phyloP scores from a whole-genome alignment of 257 asterid genomes.

The Nicotiana attenuata region DNA sequence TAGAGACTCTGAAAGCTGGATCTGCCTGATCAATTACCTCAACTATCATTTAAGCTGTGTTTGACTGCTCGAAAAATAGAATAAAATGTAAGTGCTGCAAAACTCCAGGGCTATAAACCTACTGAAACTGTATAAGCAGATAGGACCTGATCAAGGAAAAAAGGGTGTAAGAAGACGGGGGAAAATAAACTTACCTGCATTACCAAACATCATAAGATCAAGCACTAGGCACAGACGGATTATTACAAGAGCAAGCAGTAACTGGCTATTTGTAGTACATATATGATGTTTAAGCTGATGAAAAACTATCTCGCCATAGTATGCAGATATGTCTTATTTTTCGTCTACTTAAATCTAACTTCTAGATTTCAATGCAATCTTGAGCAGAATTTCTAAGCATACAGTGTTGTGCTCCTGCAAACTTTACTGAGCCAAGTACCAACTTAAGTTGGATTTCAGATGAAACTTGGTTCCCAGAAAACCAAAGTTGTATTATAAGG shows the following conservation, averaged over 20 bases:
- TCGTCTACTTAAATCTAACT: background rate
- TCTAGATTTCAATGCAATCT: background rate
- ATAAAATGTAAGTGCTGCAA: background rate
- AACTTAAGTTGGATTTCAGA: constrained; percentile 34
- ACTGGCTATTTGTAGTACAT: background rate
- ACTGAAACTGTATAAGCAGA: background rate
- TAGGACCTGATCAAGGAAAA: background rate
- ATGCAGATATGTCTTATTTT: background rate
- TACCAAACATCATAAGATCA: background rate
- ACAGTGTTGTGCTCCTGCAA: constrained; percentile 33
- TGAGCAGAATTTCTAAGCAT: constrained; percentile 47
- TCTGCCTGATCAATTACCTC: background rate
- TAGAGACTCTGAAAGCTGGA: background rate
- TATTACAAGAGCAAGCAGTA: background rate
- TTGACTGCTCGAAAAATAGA: background rate
- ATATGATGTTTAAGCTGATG: background rate
- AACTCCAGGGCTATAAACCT: background rate
- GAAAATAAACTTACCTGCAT: background rate
- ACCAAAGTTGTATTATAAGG: constrained; percentile 30
- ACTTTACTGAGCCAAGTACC: constrained; percentile 23
- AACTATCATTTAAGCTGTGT: background rate
- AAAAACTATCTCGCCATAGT: background rate
- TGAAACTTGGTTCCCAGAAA: constrained; percentile 37
- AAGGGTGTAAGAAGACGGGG: background rate
- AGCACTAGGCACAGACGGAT: background rate